phyloP scores from a whole-genome alignment of 164 flowering plant species.

The Platanus orientalis region DNA sequence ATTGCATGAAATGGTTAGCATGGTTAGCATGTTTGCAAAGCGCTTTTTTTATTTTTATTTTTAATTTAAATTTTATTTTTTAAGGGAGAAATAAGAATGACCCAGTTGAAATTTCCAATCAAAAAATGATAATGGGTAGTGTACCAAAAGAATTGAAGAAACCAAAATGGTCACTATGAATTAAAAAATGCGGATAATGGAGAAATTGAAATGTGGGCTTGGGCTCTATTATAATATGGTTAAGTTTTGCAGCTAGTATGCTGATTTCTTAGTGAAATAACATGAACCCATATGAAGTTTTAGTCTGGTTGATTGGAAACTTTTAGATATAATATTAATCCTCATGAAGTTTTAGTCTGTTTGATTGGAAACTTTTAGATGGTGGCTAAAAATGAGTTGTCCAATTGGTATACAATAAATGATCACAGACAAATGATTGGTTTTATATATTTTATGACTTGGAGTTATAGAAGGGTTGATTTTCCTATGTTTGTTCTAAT shows the following conservation, averaged over 20 bases:
- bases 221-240: not conserved
- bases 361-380: not conserved
- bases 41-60: too few species aligned
- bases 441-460: not conserved
- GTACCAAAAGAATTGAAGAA: not conserved
- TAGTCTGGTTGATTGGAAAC: not conserved
- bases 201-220: too few species aligned
- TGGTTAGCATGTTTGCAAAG: too few species aligned
- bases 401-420: not conserved
- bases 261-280: not conserved
- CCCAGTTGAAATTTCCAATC: not conserved
- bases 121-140: not conserved
- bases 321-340: too few species aligned
- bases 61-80: not conserved
- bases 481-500: not conserved
- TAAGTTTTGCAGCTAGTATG: not conserved
- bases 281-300: not conserved
- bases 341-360: not conserved
- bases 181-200: too few species aligned
- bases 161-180: not conserved
- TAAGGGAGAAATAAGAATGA: not conserved
- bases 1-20: too few species aligned
- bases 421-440: not conserved
- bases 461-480: not conserved
- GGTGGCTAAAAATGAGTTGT: not conserved